Evolutionary conservation across 192 early-diverging fungal species (phyloP).

Genomic region (Backusella mclennaniae): DNA sequence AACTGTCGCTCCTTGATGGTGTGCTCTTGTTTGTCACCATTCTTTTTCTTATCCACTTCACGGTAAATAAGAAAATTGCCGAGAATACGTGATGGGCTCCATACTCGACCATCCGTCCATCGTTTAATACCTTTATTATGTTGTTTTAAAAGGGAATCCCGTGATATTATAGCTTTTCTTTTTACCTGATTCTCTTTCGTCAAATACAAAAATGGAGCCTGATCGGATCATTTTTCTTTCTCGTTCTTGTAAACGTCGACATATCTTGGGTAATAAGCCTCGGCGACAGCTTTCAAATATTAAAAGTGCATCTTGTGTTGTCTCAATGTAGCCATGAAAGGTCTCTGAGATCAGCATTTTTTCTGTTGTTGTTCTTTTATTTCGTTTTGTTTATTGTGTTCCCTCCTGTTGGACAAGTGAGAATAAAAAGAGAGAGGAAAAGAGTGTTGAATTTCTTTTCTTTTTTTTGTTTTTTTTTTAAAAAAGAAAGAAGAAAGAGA

Average conservation of each 20-base stretch:
- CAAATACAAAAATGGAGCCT: conserved; percentile 70
- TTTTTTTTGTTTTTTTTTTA: no score
- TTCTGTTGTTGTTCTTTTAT: not conserved
- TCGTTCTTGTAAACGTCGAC: conserved; percentile 53
- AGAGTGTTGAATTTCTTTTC: not conserved
- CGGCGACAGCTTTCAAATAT: conserved; percentile 64
- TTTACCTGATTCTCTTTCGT: conserved; percentile 58
- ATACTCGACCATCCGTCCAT: conserved; percentile 68
- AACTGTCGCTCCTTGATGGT: conserved; percentile 15
- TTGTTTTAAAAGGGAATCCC: not conserved
- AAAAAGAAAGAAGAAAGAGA: not conserved
- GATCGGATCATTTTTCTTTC: conserved; percentile 56
- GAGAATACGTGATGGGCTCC: conserved; percentile 68
- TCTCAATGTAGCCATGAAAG: conserved; percentile 51
- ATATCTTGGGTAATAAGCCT: conserved; percentile 53
- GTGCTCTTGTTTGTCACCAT: conserved; percentile 33
- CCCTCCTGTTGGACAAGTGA: not conserved
- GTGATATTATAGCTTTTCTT: not conserved
- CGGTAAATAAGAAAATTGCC: conserved; percentile 68
- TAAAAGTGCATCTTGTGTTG: conserved; percentile 58
- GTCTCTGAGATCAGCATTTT: conserved; percentile 26
- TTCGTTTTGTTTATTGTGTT: not conserved
- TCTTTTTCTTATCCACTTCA: conserved; percentile 42
- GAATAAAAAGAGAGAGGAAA: not conserved
- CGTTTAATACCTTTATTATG: conserved; percentile 54